Conservation (phyloP, 1,284 basidiomycete species). For the Tilletia horrida region DNA sequence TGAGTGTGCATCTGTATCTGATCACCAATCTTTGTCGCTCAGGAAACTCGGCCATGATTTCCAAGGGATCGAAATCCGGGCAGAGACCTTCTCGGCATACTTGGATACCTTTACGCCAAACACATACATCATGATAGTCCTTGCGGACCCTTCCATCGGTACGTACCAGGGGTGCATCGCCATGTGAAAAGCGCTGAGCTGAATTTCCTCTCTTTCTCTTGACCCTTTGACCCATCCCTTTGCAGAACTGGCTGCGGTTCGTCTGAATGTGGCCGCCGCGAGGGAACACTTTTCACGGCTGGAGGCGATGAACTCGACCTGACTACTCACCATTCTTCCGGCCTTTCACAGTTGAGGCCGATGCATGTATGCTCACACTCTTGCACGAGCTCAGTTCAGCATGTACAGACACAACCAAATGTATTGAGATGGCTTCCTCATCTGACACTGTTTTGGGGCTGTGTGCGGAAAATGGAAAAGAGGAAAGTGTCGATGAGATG, state of each 20-base stretch:
- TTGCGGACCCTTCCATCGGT: slow-evolving; percentile 83
- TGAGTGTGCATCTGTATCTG: background rate
- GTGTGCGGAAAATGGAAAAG: no score
- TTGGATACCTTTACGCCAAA: slow-evolving; percentile 89
- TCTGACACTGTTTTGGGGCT: no score
- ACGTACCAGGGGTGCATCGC: slow-evolving; percentile 34
- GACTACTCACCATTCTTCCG: no score
- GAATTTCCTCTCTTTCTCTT: slow-evolving; percentile 13
- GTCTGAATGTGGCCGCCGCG: slow-evolving; percentile 76
- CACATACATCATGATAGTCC: slow-evolving; percentile 86
- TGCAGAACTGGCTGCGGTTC: slow-evolving; percentile 75
- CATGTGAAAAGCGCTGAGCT: background rate
- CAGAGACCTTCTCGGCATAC: slow-evolving; percentile 71
- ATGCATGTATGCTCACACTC: no score
- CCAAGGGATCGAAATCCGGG: slow-evolving; percentile 53
- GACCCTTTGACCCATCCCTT: background rate
- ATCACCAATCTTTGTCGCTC: background rate
- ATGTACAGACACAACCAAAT: no score
- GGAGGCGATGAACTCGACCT: slow-evolving; percentile 8
- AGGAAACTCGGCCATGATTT: slow-evolving; percentile 41
- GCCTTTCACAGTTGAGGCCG: no score
- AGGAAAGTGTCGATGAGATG: no score
- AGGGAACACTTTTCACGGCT: slow-evolving; percentile 67
- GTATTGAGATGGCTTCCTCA: no score
- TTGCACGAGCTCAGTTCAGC: no score